These are phyloP conservation scores for Apiospora koreana DNA, from an alignment of 2,329 filamentous ascomycete genomes.

Conservation along the genomic window DNA sequence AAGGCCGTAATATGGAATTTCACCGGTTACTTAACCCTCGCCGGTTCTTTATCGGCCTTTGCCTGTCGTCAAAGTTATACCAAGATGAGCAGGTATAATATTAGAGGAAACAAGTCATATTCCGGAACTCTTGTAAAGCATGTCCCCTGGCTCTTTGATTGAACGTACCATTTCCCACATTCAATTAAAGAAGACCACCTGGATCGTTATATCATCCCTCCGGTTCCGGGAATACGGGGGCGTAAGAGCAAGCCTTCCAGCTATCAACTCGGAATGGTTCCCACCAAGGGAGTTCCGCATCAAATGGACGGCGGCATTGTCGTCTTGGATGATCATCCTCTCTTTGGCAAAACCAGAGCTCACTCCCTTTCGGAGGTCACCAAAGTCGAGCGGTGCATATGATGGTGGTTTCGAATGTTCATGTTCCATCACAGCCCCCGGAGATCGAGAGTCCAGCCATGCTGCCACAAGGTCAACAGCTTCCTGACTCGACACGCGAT, in stretches of 20 bases:
- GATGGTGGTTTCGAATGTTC: slow-evolving; percentile 27
- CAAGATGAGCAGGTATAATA: background rate
- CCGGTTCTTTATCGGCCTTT: background rate
- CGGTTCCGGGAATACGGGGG: slow-evolving; percentile 65
- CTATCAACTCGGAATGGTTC: slow-evolving; percentile 68
- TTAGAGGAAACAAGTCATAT: background rate
- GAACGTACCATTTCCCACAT: background rate
- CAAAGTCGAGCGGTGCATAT: background rate
- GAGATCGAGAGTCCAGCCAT: slow-evolving; percentile 44
- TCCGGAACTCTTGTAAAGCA: background rate
- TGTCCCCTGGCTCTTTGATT: background rate
- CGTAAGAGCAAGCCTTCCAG: slow-evolving; percentile 68
- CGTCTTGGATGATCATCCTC: slow-evolving; percentile 57
- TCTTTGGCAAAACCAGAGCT: background rate
- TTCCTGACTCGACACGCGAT: slow-evolving; percentile 56
- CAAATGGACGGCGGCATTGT: slow-evolving; percentile 77
- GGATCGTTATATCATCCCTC: slow-evolving; percentile 80
- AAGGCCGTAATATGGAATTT: background rate
- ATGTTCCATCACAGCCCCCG: slow-evolving; percentile 27
- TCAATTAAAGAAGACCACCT: slow-evolving; percentile 73
- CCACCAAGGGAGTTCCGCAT: slow-evolving; percentile 78
- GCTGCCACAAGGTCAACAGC: slow-evolving; percentile 57
- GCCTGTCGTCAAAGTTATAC: background rate
- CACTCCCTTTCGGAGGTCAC: background rate
- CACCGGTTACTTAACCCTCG: background rate